A percentile compares a stretch with the other conserved stretches of the same genome.
Conservation (phyloP, 495 filamentous ascomycete genomes). For the Lasiosphaeria hispida region DNA sequence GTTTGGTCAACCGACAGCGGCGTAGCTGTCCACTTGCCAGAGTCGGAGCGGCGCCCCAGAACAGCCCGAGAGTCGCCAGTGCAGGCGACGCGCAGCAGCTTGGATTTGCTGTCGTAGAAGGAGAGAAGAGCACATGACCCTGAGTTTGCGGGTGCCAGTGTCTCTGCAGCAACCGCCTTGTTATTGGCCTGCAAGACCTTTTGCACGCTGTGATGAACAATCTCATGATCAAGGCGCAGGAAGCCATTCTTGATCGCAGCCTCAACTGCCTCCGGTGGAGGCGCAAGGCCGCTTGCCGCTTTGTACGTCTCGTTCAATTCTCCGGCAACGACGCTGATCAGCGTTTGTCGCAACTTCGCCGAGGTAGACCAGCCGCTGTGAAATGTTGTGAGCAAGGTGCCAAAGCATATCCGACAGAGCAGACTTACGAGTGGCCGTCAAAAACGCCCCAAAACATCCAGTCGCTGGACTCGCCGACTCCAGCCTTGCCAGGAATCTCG, state of each 20-base stretch:
- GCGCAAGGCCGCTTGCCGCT: conserved; percentile 57
- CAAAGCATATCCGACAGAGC: not conserved
- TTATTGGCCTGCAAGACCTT: conserved; percentile 86
- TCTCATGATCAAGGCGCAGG: conserved; percentile 83
- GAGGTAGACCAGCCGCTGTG: conserved; percentile 95
- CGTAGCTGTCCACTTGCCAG: conserved; percentile 90
- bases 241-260: conserved; percentile 92
- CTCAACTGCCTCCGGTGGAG: conserved; percentile 77
- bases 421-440: conserved; percentile 84
- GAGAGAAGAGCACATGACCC: conserved; percentile 94
- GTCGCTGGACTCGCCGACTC: conserved; percentile 62
- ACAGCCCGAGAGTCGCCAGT: conserved; percentile 94
- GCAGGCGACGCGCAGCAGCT: conserved; percentile 84
- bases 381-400: conserved; percentile 22
- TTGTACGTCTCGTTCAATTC: conserved; percentile 95
- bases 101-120: conserved; percentile 86
- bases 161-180: conserved; percentile 80
- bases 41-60: conserved; percentile 71
- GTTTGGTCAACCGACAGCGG: conserved; percentile 91
- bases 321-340: conserved; percentile 88
- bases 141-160: conserved; percentile 87
- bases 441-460: conserved; percentile 99
- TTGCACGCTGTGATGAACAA: conserved; percentile 82
- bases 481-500: conserved; percentile 61
- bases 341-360: conserved; percentile 86